Conservation (phyloP, 163 green algal species). For the Scenedesmus sp. region DNA sequence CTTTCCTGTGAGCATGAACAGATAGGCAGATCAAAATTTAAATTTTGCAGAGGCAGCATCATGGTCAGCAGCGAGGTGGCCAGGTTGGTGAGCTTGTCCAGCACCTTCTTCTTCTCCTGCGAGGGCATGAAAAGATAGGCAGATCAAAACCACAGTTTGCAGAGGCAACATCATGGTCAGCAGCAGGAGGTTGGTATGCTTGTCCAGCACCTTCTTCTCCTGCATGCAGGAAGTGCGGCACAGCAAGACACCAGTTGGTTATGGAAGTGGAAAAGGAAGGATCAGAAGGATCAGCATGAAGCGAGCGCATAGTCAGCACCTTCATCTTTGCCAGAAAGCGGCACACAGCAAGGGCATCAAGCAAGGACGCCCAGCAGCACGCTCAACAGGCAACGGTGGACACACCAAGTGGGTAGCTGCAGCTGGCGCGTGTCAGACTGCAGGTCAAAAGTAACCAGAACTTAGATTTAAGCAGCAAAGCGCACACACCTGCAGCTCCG, state of each 20-base stretch:
- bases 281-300: no score
- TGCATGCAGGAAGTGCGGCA: neutral
- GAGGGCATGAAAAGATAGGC: neutral
- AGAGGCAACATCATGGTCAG: neutral
- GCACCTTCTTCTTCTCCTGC: constrained; percentile 82
- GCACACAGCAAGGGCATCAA: no score
- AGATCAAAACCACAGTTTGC: neutral
- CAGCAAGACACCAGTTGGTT: neutral
- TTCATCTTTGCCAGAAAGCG: no score
- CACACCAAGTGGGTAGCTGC: no score
- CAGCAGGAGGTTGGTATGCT: constrained; percentile 96
- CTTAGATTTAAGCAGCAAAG: neutral
- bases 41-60: neutral
- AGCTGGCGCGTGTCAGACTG: no score
- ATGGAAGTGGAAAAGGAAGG: no score
- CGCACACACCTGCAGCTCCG: constrained; percentile 70
- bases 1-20: neutral
- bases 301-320: no score
- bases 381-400: no score
- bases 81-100: constrained; percentile 99
- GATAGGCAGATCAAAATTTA: neutral
- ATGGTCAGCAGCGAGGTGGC: constrained; percentile 85
- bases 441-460: no score
- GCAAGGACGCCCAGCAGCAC: no score
- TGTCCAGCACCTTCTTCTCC: constrained; percentile 97